Evolutionary conservation across 371 early-diverging fungal genomes (phyloP).

Genomic region (Actinomortierella ambigua): DNA sequence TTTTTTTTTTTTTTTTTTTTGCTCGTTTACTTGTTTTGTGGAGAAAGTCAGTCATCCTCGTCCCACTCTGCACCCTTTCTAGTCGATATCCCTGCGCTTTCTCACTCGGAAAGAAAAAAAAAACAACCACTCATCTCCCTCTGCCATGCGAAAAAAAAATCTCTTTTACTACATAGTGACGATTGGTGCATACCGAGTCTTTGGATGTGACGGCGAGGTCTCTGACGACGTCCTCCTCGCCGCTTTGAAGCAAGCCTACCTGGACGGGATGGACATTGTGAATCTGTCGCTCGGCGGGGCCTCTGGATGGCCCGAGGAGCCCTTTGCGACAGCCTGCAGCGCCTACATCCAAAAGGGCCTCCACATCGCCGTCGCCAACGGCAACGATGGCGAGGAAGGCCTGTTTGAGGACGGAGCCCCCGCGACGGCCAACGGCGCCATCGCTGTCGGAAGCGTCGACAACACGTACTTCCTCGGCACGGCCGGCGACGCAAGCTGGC

Average conservation of each 20-base stretch:
- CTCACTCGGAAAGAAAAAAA: neutral
- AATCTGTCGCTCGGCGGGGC: constrained; percentile 69
- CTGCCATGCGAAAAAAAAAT: too few species aligned
- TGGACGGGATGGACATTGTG: constrained; percentile 71
- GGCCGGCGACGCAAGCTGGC: constrained; percentile 18
- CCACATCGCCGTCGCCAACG: constrained; percentile 57
- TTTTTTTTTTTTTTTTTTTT: constrained; percentile 5
- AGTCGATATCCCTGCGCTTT: neutral
- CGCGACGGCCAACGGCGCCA: constrained; percentile 61
- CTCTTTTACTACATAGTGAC: constrained; percentile 46
- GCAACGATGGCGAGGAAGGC: constrained; percentile 73
- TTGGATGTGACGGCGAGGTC: constrained; percentile 79
- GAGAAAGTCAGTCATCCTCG: constrained; percentile 49
- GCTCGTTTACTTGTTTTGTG: constrained; percentile 32
- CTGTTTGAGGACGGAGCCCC: constrained; percentile 67
- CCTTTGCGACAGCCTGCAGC: constrained; percentile 48
- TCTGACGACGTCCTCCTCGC: constrained; percentile 71
- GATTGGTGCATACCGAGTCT: constrained; percentile 71
- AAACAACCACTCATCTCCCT: neutral
- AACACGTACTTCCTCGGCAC: constrained; percentile 51
- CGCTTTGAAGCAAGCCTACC: constrained; percentile 72
- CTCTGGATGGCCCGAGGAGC: constrained; percentile 53
- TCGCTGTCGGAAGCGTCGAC: constrained; percentile 77
- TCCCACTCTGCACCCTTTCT: neutral
- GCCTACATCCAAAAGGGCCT: constrained; percentile 51